phyloP scores from a whole-genome alignment of 192 early-diverging fungal species.

The Coemansia sp. region DNA sequence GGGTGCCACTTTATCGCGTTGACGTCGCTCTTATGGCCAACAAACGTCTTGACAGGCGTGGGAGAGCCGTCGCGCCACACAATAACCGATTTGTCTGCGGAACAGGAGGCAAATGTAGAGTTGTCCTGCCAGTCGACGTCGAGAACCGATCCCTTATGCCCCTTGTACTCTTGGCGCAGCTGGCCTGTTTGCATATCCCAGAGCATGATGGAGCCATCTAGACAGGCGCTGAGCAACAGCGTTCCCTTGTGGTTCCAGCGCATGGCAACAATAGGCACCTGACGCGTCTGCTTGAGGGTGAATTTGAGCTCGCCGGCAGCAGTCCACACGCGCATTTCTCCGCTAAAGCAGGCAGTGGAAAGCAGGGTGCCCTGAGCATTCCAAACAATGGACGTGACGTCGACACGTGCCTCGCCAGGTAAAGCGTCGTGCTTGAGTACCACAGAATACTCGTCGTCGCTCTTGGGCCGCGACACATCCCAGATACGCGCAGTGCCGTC shows the following conservation, averaged over 20 bases:
- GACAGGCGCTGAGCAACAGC: conserved; percentile 69
- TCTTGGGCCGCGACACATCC: conserved; percentile 62
- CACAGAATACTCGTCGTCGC: conserved; percentile 53
- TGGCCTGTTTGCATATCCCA: conserved; percentile 82
- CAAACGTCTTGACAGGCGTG: conserved; percentile 70
- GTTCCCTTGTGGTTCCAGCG: conserved; percentile 83
- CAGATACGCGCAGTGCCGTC: conserved; percentile 89
- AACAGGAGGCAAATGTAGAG: conserved; percentile 85
- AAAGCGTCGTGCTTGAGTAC: conserved; percentile 56
- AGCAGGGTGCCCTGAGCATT: conserved; percentile 74
- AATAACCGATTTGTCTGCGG: conserved; percentile 74
- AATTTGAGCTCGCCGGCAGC: conserved; percentile 60
- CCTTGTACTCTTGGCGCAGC: conserved; percentile 38
- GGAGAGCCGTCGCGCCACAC: conserved; percentile 71
- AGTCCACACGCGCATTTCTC: conserved; percentile 82
- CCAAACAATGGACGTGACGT: conserved; percentile 85
- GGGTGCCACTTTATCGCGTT: conserved; percentile 52
- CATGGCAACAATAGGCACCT: conserved; percentile 76
- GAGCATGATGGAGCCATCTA: conserved; percentile 78
- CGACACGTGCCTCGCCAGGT: conserved; percentile 53
- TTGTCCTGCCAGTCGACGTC: conserved; percentile 95
- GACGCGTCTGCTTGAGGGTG: conserved; percentile 63
- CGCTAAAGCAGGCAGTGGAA: conserved; percentile 84
- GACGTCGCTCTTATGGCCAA: conserved; percentile 70
- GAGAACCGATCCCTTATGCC: conserved; percentile 57